phyloP scores from a whole-genome alignment of 1,139 yeast species.

The Ashbya aceris region DNA sequence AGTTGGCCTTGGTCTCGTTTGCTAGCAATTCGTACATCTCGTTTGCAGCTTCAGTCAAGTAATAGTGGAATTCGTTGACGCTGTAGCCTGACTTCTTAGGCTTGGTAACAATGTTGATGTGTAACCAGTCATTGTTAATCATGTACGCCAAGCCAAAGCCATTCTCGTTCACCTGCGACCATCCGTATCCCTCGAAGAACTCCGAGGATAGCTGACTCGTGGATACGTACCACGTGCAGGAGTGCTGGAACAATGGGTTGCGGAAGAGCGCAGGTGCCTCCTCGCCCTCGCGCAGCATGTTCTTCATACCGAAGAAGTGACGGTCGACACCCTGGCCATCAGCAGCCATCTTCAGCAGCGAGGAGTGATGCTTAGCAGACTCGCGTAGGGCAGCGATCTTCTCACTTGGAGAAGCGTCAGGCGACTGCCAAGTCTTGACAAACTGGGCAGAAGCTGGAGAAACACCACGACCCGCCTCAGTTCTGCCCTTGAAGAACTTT shows the following conservation, averaged over 20 bases:
- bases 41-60: constrained; percentile 69
- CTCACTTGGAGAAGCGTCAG: constrained; percentile 43
- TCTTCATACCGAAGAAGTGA: constrained; percentile 83
- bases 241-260: constrained; percentile 69
- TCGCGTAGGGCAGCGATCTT: constrained; percentile 62
- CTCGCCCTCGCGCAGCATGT: constrained; percentile 54
- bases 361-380: constrained; percentile 70
- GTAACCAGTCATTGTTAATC: constrained; percentile 78
- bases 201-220: constrained; percentile 88
- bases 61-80: constrained; percentile 58
- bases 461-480: constrained; percentile 91
- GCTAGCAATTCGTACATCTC: constrained; percentile 63
- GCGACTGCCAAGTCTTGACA: constrained; percentile 67
- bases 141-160: constrained; percentile 94
- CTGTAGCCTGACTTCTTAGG: constrained; percentile 56
- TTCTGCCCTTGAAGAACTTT: constrained; percentile 80
- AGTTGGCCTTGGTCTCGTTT: constrained; percentile 13
- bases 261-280: constrained; percentile 59
- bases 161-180: constrained; percentile 90
- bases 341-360: constrained; percentile 67
- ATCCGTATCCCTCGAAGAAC: constrained; percentile 87
- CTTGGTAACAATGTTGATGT: constrained; percentile 77
- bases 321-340: constrained; percentile 90
- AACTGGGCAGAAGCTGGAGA: constrained; percentile 66
- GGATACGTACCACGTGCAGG: constrained; percentile 78